phyloP scores from a whole-genome alignment of 2,329 filamentous ascomycete genomes.

The Thelonectria discophora region DNA sequence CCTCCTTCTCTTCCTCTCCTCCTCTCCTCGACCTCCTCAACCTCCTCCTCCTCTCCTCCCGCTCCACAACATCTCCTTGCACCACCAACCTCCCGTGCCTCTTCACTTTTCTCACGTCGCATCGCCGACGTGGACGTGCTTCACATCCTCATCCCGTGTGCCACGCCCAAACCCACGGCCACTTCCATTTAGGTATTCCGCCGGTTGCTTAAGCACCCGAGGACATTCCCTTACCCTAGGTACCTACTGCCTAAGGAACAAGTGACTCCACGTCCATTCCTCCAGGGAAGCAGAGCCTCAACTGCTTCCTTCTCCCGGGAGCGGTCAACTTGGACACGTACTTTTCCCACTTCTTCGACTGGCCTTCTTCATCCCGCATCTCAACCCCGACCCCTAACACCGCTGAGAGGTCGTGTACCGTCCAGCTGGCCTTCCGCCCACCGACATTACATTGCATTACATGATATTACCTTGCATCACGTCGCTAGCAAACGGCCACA shows the following conservation, averaged over 20 bases:
- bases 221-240: too few species aligned
- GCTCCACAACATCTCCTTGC: constrained; percentile 10
- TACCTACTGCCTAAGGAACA: not conserved
- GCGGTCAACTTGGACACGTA: not conserved
- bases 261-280: not conserved
- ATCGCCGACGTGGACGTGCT: constrained; percentile 13
- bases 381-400: not conserved
- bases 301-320: not conserved
- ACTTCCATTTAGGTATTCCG: too few species aligned
- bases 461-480: not conserved
- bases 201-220: too few species aligned
- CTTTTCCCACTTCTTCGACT: too few species aligned
- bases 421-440: constrained; percentile 8
- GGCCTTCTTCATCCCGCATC: not conserved
- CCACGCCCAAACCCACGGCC: not conserved
- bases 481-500: not conserved
- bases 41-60: not conserved
- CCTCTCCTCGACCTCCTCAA: not conserved
- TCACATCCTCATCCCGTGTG: constrained; percentile 8
- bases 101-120: constrained; percentile 5
- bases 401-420: constrained; percentile 3
- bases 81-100: constrained; percentile 5
- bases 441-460: not conserved
- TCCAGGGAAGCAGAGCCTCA: not conserved
- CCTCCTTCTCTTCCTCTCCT: not conserved